phyloP scores from a whole-genome alignment of 257 asterid species.

The Prunella vulgaris region DNA sequence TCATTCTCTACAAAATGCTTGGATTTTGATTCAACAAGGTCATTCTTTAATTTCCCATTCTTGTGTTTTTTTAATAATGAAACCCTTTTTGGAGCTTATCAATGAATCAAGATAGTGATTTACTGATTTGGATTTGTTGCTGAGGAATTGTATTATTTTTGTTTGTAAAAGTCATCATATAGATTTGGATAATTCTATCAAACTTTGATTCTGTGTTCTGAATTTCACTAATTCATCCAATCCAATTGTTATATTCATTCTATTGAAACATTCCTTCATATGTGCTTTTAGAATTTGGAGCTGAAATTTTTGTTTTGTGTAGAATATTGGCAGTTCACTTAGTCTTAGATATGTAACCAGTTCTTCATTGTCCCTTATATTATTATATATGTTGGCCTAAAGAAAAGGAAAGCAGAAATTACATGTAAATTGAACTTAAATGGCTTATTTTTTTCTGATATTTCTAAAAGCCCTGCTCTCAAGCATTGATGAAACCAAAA shows the following conservation, averaged over 20 bases:
- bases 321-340: background rate
- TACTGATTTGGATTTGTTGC: background rate
- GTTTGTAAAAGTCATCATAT: background rate
- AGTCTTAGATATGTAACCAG: background rate
- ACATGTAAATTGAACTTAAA: background rate
- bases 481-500: background rate
- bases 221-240: background rate
- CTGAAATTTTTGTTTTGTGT: background rate
- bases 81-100: background rate
- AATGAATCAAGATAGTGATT: constrained; percentile 1
- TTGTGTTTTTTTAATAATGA: too few species aligned
- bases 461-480: background rate
- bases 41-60: background rate
- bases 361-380: background rate
- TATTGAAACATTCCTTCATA: background rate
- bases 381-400: background rate
- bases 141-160: too few species aligned
- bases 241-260: background rate
- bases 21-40: constrained; percentile 52
- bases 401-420: background rate
- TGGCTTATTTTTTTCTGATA: background rate
- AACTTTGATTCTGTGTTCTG: background rate
- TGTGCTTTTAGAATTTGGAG: constrained; percentile 1
- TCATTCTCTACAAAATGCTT: constrained; percentile 48
- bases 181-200: background rate